Conservation (phyloP, 768 basidiomycete genomes). For the Suillus sp. region DNA sequence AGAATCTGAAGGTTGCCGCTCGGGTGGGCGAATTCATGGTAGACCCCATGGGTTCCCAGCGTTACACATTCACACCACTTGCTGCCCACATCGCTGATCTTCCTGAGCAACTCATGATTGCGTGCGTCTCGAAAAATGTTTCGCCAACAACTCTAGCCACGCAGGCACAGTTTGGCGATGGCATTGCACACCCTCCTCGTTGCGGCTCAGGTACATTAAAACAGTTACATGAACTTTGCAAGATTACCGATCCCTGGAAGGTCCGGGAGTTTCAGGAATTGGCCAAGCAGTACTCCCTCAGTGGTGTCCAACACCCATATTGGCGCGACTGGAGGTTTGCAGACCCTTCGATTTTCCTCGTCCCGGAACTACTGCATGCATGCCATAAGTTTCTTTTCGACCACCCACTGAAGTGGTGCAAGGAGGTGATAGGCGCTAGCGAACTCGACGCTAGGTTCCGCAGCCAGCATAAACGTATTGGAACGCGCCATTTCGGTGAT, state of each 20-base stretch:
- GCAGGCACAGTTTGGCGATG: slow-evolving; percentile 17
- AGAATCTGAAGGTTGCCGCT: slow-evolving; percentile 34
- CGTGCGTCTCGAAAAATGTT: slow-evolving; percentile 12
- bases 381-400: not conserved
- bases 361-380: slow-evolving; percentile 12
- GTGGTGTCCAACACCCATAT: slow-evolving; percentile 31
- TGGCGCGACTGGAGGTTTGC: slow-evolving; percentile 26
- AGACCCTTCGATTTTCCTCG: slow-evolving; percentile 24
- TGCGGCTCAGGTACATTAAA: slow-evolving; percentile 10
- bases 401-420: not conserved
- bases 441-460: not conserved
- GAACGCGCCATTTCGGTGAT: slow-evolving; percentile 38
- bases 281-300: slow-evolving; percentile 29
- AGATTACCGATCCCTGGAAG: slow-evolving; percentile 22
- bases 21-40: slow-evolving; percentile 29
- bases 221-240: not conserved
- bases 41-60: slow-evolving; percentile 22
- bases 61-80: slow-evolving; percentile 12
- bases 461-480: slow-evolving; percentile 22
- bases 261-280: slow-evolving; percentile 18
- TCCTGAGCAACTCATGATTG: slow-evolving; percentile 16
- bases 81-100: slow-evolving; percentile 28
- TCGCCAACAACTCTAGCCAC: slow-evolving; percentile 15
- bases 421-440: not conserved
- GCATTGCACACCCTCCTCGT: slow-evolving; percentile 9